Base-by-base conservation (phyloP, 805 yeast genomes). In the Myxozyma sirexii region DNA sequence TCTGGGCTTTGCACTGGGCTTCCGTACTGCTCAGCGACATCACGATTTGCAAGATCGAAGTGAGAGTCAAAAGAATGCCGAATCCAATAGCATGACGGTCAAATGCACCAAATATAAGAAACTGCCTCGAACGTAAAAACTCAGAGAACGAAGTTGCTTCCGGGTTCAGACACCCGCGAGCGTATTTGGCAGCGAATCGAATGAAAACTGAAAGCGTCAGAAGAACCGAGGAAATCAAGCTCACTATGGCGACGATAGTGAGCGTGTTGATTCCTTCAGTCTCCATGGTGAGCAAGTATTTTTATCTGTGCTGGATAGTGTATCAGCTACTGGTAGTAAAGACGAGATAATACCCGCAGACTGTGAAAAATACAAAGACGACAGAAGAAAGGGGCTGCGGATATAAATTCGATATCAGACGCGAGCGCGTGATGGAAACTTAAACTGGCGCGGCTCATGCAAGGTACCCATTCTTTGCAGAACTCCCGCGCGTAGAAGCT, bases 61-160 rank as follows among this genome's bases (percentile, higher is more conserved):
- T 38, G n/a, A 39, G 24, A 31, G 31, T 37, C 13, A 17, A 13
- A 8, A 47, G 35, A n/a, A 56, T 2, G 4, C 60, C 52, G 15
- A 60, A 48, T 1, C 55, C 59, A 7, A 53, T n/a, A 5, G 50
- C 60, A 19, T 60, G 64, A 4, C 60, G 56, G 27, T 56, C 64
- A 21, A 56, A 47, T 4, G 57, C 60, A 8, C 63, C 60, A 31
- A 56, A 55, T 8, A 46, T 17, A 4, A 50, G 24, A 38, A 26
- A 24, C 43, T 59, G 42, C 10, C 54, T 58, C 4, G 26, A 12
- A 31, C 35, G 29, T 4, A 24, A 31, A 13, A 29, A 39, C 12
- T 19, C 46, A 27, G 35, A 29, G 21, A 38, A 41, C 13, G 50
- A 37, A 4, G 33, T 17, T 17, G 50, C 27, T 13, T 50, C 10